phyloP scores from a whole-genome alignment of 2,329 filamentous ascomycete genomes.

The Chaetothyriales sp. region DNA sequence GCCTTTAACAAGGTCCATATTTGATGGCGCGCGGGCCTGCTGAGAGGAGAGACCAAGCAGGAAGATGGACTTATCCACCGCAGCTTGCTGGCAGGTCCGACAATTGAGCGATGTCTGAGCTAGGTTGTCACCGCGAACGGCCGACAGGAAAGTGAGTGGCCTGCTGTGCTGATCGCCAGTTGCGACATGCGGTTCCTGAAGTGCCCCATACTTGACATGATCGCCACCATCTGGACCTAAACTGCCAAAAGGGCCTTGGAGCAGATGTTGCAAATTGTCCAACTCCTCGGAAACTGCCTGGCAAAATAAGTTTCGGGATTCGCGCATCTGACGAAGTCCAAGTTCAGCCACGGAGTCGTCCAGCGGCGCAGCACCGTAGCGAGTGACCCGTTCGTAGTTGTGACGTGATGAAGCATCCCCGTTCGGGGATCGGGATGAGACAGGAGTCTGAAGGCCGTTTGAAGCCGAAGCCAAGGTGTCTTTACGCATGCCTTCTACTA shows the following conservation, averaged over 20 bases:
- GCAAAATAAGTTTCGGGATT: constrained; percentile 10
- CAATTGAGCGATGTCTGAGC: constrained; percentile 22
- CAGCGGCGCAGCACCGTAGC: neutral
- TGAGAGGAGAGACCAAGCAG: constrained; percentile 33
- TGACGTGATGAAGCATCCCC: neutral
- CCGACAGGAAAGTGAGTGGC: neutral
- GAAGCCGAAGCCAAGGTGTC: constrained; percentile 20
- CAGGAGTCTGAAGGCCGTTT: constrained; percentile 9
- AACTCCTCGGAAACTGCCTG: constrained; percentile 11
- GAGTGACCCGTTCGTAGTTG: neutral
- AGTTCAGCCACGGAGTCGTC: constrained; percentile 7
- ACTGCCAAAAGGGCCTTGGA: constrained; percentile 3
- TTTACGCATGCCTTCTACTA: constrained; percentile 32
- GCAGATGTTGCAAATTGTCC: constrained; percentile 12
- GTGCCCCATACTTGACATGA: neutral
- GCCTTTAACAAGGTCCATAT: constrained; percentile 29
- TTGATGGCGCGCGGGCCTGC: constrained; percentile 29
- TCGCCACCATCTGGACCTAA: neutral
- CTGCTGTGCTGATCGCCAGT: neutral
- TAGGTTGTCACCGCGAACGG: constrained; percentile 12
- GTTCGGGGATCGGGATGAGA: neutral
- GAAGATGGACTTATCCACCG: constrained; percentile 32
- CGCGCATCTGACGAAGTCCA: neutral
- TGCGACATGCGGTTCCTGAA: neutral
- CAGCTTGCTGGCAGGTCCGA: constrained; percentile 32